Conservation (phyloP, 257 asterid species). For the Rubia yunnanensis region DNA sequence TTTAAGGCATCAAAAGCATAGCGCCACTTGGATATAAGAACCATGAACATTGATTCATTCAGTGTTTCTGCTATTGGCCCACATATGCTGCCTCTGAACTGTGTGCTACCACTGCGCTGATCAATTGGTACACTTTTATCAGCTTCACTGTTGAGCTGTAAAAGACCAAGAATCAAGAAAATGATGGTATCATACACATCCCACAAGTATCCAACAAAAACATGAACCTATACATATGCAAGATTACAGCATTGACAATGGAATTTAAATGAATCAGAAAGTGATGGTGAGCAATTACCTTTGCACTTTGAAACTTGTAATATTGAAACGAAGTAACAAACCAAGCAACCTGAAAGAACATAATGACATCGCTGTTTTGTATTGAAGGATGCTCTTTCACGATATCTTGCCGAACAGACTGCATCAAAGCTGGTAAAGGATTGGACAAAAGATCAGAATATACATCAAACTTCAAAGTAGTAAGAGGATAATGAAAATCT, state of each 20-base stretch:
- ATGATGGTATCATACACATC: conserved; percentile 3
- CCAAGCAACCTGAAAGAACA: conserved; percentile 73
- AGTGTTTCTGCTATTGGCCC: conserved; percentile 91
- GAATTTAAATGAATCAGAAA: neutral
- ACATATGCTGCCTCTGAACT: conserved; percentile 65
- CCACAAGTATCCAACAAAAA: neutral
- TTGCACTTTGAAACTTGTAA: conserved; percentile 43
- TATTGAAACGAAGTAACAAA: conserved; percentile 81
- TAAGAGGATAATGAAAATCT: conserved; percentile 13
- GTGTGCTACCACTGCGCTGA: conserved; percentile 29
- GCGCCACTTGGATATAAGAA: conserved; percentile 84
- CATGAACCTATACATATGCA: neutral
- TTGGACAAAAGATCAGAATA: conserved; percentile 20
- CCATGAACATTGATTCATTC: conserved; percentile 71
- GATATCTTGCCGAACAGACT: conserved; percentile 80
- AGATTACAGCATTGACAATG: neutral
- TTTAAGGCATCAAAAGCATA: conserved; percentile 68
- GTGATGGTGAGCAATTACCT: conserved; percentile 31
- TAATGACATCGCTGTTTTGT: conserved; percentile 57
- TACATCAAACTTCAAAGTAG: conserved; percentile 12
- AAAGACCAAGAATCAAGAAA: conserved; percentile 12
- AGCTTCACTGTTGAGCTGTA: conserved; percentile 44
- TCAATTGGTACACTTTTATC: conserved; percentile 37
- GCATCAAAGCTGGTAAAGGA: conserved; percentile 52
- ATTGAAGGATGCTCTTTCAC: conserved; percentile 68